Evolutionary conservation across 768 basidiomycete species (phyloP).

Genomic region (Russula compacta): DNA sequence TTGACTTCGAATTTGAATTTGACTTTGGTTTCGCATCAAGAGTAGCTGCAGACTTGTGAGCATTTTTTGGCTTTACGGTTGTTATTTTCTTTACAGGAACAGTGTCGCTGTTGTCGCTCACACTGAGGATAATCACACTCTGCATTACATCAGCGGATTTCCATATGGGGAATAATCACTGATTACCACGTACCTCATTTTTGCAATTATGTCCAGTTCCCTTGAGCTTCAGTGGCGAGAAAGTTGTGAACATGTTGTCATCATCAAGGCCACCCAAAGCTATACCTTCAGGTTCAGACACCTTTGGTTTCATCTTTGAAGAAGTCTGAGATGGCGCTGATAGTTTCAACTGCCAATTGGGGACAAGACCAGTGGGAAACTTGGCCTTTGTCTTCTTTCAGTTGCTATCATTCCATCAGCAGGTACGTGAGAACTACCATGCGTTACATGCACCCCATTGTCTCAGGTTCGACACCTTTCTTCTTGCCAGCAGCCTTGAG

Average conservation of each 20-base stretch:
- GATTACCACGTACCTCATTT: neutral
- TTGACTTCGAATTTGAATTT: neutral
- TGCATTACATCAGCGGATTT: neutral
- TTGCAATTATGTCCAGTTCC: neutral
- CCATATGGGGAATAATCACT: neutral
- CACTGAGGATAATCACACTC: neutral
- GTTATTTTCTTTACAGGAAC: neutral
- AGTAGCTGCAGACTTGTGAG: neutral
- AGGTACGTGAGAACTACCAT: neutral
- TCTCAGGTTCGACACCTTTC: neutral
- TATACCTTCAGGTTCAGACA: neutral
- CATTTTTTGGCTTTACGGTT: neutral
- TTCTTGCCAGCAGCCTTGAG: neutral
- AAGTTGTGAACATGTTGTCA: neutral
- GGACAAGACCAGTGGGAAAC: neutral
- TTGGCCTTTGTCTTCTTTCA: neutral
- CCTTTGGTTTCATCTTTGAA: neutral
- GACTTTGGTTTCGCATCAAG: neutral
- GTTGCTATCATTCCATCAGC: neutral
- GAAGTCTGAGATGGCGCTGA: neutral
- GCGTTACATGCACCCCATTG: neutral
- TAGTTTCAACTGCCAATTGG: neutral
- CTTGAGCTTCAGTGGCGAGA: neutral
- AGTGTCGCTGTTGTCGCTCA: neutral
- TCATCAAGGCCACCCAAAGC: too few species aligned